phyloP scores from a whole-genome alignment of 2,329 filamentous ascomycete genomes.

The Aspergillus sp. region DNA sequence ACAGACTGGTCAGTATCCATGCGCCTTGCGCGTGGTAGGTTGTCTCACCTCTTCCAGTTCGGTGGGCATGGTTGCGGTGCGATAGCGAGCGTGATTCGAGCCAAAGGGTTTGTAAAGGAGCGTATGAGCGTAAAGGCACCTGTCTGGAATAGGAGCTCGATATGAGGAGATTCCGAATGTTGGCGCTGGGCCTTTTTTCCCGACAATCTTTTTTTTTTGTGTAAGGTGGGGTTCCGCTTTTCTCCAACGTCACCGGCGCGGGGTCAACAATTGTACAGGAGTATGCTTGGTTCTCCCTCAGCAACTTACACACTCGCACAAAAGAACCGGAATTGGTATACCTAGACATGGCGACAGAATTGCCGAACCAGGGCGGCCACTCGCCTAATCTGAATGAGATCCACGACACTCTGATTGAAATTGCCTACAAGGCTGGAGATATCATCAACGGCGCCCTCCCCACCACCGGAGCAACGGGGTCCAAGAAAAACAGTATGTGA shows the following conservation, averaged over 20 bases:
- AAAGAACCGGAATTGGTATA: too few species aligned
- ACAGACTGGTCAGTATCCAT: neutral
- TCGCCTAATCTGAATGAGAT: constrained; percentile 37
- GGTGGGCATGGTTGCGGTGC: constrained; percentile 60
- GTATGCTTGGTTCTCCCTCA: neutral
- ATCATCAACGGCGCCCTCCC: constrained; percentile 45
- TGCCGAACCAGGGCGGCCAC: neutral
- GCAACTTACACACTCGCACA: too few species aligned
- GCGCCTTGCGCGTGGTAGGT: too few species aligned
- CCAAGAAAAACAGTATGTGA: constrained; percentile 46
- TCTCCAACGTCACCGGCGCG: constrained; percentile 2
- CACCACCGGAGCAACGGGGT: constrained; percentile 33
- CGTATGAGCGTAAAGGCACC: neutral
- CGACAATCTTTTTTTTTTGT: constrained; percentile 1
- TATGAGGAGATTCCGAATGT: constrained; percentile 11
- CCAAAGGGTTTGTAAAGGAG: neutral
- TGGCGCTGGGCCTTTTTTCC: neutral
- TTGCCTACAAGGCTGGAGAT: constrained; percentile 41
- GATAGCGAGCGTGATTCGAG: neutral
- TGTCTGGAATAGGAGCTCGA: neutral
- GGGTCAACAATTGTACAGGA: neutral
- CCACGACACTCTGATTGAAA: constrained; percentile 39
- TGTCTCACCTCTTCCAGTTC: constrained; percentile 69
- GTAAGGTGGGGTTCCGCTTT: constrained; percentile 1
- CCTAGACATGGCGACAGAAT: too few species aligned